A percentile compares a stretch with the other conserved stretches of the same genome.
Conservation (phyloP, 306 rosid genomes). For the Cucumis melo region DNA sequence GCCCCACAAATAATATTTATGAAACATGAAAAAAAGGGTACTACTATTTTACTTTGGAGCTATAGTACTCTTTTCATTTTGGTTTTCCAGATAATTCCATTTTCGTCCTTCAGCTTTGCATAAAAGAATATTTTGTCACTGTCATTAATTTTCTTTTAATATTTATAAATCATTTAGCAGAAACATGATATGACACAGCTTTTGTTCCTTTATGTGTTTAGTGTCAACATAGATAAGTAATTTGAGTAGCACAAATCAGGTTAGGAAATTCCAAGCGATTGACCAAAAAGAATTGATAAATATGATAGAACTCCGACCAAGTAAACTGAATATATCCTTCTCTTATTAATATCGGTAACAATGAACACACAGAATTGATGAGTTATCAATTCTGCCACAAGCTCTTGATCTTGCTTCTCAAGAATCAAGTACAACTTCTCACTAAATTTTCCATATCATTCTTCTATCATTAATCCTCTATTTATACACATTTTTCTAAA, state of each 20-base stretch:
- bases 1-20: conserved; percentile 4
- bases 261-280: neutral
- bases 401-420: no score
- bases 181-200: neutral
- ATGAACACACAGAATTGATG: no score
- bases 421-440: no score
- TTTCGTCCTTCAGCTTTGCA: neutral
- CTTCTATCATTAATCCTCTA: no score
- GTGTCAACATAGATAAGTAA: neutral
- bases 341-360: no score
- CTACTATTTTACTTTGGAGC: neutral
- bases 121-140: neutral
- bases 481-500: no score
- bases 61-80: neutral
- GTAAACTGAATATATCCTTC: no score
- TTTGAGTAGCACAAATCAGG: neutral
- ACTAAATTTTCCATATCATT: no score
- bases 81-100: neutral
- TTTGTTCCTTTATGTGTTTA: neutral
- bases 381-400: no score
- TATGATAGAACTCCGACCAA: no score
- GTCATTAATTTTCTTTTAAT: neutral
- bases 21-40: neutral
- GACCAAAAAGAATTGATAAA: neutral
- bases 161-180: neutral